Percentiles rank a stretch among this genome's conserved stretches.
Evolutionary conservation across 257 asterid genomes (phyloP).

Genomic region (Nicotiana knightiana): DNA sequence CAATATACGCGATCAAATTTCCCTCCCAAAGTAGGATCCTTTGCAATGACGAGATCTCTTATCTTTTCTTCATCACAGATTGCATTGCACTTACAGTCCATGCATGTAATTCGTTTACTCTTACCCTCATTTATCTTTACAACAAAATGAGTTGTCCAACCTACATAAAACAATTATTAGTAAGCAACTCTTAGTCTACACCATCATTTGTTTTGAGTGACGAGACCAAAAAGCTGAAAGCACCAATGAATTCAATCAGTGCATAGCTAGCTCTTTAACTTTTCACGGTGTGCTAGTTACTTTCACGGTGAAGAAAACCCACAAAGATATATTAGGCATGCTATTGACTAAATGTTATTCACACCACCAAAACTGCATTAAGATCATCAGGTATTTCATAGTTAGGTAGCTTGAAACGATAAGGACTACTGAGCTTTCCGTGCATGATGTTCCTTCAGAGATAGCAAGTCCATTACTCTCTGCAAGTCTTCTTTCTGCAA

Average conservation of each 20-base stretch:
- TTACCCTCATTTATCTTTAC: slow-evolving; percentile 48
- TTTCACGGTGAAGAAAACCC: too few species aligned
- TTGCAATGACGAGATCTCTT: slow-evolving; percentile 29
- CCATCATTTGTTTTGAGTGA: neutral
- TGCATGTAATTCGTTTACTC: slow-evolving; percentile 42
- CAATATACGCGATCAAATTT: slow-evolving; percentile 47
- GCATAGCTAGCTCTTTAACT: too few species aligned
- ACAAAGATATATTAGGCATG: too few species aligned
- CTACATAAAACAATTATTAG: slow-evolving; percentile 15
- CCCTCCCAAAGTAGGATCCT: slow-evolving; percentile 30
- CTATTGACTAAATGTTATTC: too few species aligned
- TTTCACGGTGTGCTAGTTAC: too few species aligned
- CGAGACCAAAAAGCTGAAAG: neutral
- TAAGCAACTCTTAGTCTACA: neutral
- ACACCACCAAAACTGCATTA: too few species aligned
- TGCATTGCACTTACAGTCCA: slow-evolving; percentile 48
- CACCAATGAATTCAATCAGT: neutral
- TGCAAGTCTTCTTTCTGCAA: slow-evolving; percentile 41
- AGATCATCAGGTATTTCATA: too few species aligned
- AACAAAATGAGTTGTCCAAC: slow-evolving; percentile 47
- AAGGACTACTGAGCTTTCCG: slow-evolving; percentile 7
- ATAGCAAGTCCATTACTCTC: slow-evolving; percentile 45
- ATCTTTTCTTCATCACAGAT: slow-evolving; percentile 45
- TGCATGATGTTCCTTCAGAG: slow-evolving; percentile 41
- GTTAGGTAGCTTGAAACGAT: too few species aligned